phyloP scores from a whole-genome alignment of 441 rosid species.

The Adansonia rubrostipa region DNA sequence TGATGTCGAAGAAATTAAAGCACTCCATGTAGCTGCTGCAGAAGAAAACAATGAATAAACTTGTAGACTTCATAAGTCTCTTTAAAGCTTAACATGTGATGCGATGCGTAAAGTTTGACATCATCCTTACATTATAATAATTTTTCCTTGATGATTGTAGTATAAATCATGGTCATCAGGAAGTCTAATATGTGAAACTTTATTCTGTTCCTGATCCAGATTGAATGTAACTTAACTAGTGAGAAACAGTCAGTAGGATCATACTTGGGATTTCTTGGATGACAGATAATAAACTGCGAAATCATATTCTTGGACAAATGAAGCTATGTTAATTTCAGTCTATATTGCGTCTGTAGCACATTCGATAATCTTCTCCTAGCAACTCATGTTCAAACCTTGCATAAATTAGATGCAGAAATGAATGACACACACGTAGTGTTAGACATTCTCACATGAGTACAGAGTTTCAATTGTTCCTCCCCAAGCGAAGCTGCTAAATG shows the following conservation, averaged over 20 bases:
- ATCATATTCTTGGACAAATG: neutral
- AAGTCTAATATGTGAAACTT: neutral
- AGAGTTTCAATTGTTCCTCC: neutral
- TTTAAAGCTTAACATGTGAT: neutral
- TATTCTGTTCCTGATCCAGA: neutral
- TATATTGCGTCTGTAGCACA: neutral
- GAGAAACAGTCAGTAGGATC: neutral
- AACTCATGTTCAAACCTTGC: neutral
- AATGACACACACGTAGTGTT: slow-evolving; percentile 1
- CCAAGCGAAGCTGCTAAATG: slow-evolving; percentile 4
- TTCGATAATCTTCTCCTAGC: neutral
- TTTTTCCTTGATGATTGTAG: neutral
- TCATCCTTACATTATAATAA: neutral
- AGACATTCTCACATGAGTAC: slow-evolving; percentile 27
- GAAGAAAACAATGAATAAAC: neutral
- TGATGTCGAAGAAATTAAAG: slow-evolving; percentile 76
- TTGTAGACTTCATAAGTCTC: neutral
- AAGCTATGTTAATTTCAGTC: too few relatives aligned
- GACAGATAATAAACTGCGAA: neutral
- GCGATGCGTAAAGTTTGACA: neutral
- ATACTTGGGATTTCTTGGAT: neutral
- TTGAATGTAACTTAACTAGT: neutral
- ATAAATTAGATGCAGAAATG: slow-evolving; percentile 1
- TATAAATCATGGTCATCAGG: neutral
- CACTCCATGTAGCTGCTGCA: slow-evolving; percentile 52